Evolutionary conservation across 495 filamentous ascomycete genomes (phyloP).

Genomic region (Aspergillus bridgeri): DNA sequence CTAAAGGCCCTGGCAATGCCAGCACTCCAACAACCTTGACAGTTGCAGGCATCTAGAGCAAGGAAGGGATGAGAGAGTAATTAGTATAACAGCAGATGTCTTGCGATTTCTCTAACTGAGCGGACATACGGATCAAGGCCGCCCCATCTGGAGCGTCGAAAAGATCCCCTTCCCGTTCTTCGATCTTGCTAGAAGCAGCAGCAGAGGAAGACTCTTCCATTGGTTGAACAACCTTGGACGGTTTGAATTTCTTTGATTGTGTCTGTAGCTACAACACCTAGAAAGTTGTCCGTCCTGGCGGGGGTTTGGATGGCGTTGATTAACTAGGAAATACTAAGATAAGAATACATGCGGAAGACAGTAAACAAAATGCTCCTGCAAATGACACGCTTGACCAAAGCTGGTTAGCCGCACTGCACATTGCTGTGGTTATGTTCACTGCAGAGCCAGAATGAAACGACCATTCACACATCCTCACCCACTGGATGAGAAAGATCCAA

Average conservation of each 20-base stretch:
- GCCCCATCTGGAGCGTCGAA: constrained; percentile 43
- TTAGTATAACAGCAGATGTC: not conserved
- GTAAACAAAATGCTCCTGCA: not conserved
- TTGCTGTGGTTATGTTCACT: not conserved
- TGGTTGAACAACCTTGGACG: not conserved
- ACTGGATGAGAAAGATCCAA: constrained; percentile 6
- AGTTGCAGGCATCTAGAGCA: constrained; percentile 45
- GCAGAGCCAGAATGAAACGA: not conserved
- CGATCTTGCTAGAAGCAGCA: not conserved
- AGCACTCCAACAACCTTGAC: constrained; percentile 39
- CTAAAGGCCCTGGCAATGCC: constrained; percentile 41
- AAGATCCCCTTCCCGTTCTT: constrained; percentile 28
- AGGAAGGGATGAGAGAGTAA: not conserved
- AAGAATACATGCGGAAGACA: not conserved
- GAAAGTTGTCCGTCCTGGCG: not conserved
- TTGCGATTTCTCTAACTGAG: not conserved
- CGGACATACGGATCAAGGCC: constrained; percentile 41
- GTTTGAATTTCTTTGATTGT: not conserved
- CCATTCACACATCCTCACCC: not conserved
- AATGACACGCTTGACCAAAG: not conserved
- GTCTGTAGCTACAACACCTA: not conserved
- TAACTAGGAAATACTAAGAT: not conserved
- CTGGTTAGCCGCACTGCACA: not conserved
- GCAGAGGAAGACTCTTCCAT: not conserved
- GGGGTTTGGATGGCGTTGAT: not conserved